phyloP scores from a whole-genome alignment of 163 green algal species.

The Scenedesmus sp. region DNA sequence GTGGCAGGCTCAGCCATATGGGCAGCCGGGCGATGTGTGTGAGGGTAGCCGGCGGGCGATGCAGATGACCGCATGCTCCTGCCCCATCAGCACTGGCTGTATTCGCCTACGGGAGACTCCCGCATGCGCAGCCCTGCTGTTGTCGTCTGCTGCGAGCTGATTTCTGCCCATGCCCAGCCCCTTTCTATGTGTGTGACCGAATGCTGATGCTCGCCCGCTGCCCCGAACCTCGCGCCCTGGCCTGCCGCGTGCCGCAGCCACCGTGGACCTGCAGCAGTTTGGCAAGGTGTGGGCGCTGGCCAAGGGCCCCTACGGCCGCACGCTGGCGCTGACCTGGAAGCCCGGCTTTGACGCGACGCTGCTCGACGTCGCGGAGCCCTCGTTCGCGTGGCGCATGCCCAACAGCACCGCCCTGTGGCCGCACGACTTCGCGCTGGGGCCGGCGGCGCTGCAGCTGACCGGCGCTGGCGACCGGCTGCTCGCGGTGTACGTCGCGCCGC shows the following conservation, averaged over 20 bases:
- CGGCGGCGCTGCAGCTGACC: constrained; percentile 68
- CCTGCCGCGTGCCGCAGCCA: neutral
- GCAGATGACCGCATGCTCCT: neutral
- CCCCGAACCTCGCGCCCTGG: neutral
- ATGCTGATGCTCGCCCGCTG: neutral
- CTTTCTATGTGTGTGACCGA: too few species aligned
- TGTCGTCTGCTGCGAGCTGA: neutral
- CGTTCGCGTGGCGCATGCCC: constrained; percentile 63
- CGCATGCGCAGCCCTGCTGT: neutral
- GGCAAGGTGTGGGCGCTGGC: constrained; percentile 74
- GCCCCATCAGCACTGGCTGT: too few species aligned
- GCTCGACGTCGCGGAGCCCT: constrained; percentile 25
- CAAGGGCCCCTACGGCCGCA: constrained; percentile 79
- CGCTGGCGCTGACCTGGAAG: constrained; percentile 80
- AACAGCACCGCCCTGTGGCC: constrained; percentile 68
- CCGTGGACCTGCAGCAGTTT: constrained; percentile 20
- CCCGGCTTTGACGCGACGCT: constrained; percentile 48
- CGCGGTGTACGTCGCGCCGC: constrained; percentile 74
- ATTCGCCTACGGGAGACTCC: too few species aligned
- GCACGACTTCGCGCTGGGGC: constrained; percentile 82
- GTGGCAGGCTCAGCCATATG: too few species aligned
- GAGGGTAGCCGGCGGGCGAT: neutral
- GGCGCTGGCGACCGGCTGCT: constrained; percentile 76
- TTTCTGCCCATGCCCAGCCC: neutral
- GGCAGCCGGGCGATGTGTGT: too few species aligned